Base-by-base conservation (phyloP, 441 rosid genomes). In the Gossypium trilobum region DNA sequence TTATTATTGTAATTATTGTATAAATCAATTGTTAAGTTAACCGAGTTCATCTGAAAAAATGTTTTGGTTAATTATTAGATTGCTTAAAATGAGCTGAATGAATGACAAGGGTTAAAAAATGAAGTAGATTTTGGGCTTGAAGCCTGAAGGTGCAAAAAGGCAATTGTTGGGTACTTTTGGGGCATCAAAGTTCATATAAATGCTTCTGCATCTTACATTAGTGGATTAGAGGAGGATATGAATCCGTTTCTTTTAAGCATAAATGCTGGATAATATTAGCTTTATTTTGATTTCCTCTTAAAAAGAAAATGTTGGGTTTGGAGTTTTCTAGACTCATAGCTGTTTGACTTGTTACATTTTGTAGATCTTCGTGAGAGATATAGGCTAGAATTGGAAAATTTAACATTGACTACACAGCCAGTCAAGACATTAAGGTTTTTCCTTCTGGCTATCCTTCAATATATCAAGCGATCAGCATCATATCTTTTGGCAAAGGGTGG, bases 401-500 rank as follows among this genome's bases (percentile, higher is more conserved):
- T 92, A 46, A 87, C 94, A 36, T 74, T 92, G 74, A 82, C 90
- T 5, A 76, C 84, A 5, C 97, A 92, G 78, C 96, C 99, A 13
- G 67, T 90, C 25, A 92, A 80, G 77, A 95, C 97, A 0, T 78
- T 87, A 70, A 95, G 80, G 84, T 79, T 84, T 46, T 95, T 95
- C 72, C 39, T 78, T 78, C 75, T 81, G 64, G 96, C 92, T 74
- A 72, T 87, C 74, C 62, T 87, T 72, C 87, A 84, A 27, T 94
- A 87, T 78, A 42, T 82, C 57, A 87, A 82, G 81, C 76, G 46
- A 76, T 81, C 84, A 0, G 70, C 68, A 75, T 64, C 73, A 2
- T 92, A 88, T 81, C 91, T 92, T 82, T 80, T 86, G 79, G 85
- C 85, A 25, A 85, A 86, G 76, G 90, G 92, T 63, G 90, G 87